Percentiles rank a stretch among this genome's conserved stretches.
These are phyloP conservation scores for Elsinoe fawcettii DNA, from an alignment of 2,329 filamentous ascomycete genomes.

Conservation along the genomic window DNA sequence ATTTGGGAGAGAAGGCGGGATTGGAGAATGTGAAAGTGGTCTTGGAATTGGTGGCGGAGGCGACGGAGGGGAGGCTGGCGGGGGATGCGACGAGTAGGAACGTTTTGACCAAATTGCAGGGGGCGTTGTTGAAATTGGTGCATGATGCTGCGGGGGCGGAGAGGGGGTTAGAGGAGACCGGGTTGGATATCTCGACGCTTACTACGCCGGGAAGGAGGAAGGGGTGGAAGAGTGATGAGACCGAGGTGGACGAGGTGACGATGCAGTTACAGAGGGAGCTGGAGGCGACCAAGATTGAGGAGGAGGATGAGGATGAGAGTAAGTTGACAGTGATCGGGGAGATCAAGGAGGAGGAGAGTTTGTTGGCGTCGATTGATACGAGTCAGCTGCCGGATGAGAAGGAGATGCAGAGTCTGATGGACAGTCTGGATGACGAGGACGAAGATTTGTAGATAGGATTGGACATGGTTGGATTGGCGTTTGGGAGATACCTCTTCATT, in stretches of 20 bases:
- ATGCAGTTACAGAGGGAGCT: slow-evolving; percentile 18
- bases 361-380: slow-evolving; percentile 16
- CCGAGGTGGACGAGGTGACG: slow-evolving; percentile 18
- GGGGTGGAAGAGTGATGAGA: slow-evolving; percentile 12
- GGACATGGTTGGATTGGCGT: neutral
- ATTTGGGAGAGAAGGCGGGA: slow-evolving; percentile 48
- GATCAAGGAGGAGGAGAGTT: slow-evolving; percentile 7
- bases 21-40: slow-evolving; percentile 30
- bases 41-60: slow-evolving; percentile 40
- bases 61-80: slow-evolving; percentile 43
- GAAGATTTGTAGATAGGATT: slow-evolving; percentile 16
- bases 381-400: slow-evolving; percentile 18
- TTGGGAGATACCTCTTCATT: slow-evolving; percentile 11
- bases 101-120: slow-evolving; percentile 47
- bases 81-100: slow-evolving; percentile 47
- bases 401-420: slow-evolving; percentile 19
- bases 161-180: slow-evolving; percentile 27
- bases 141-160: slow-evolving; percentile 33
- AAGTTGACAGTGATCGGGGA: slow-evolving; percentile 15
- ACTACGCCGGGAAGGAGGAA: slow-evolving; percentile 15
- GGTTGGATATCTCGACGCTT: slow-evolving; percentile 16
- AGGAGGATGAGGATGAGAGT: slow-evolving; percentile 17
- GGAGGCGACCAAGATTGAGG: slow-evolving; percentile 17
- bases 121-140: slow-evolving; percentile 46
- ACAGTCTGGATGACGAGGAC: slow-evolving; percentile 19